Percentiles rank a stretch among this genome's conserved stretches.
Conservation (phyloP, 257 asterid species). For the Scutellaria baicalensis region DNA sequence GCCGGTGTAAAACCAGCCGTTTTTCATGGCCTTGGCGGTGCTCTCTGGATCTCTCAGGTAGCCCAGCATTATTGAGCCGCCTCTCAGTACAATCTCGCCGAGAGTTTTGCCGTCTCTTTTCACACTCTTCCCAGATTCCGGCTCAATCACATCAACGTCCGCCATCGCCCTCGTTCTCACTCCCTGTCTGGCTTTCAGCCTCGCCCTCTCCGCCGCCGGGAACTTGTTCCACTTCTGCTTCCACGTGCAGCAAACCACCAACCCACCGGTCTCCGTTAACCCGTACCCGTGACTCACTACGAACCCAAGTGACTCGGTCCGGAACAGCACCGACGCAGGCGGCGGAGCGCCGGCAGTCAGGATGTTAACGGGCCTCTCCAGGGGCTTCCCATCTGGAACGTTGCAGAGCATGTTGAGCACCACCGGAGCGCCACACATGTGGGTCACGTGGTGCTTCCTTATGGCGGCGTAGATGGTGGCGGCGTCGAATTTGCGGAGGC, state of each 20-base stretch:
- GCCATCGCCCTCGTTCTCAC: constrained; percentile 54
- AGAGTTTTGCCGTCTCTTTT: constrained; percentile 38
- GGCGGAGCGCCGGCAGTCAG: constrained; percentile 84
- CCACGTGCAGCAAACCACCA: constrained; percentile 55
- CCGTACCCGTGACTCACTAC: constrained; percentile 68
- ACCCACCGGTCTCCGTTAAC: constrained; percentile 73
- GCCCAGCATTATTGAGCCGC: constrained; percentile 56
- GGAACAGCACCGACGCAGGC: constrained; percentile 49
- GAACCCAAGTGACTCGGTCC: constrained; percentile 62
- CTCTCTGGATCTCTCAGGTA: constrained; percentile 56
- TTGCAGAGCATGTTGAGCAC: constrained; percentile 59
- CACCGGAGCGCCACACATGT: constrained; percentile 91
- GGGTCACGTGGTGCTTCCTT: constrained; percentile 43
- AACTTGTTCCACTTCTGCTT: constrained; percentile 50
- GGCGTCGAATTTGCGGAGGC: constrained; percentile 64
- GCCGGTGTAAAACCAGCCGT: constrained; percentile 80
- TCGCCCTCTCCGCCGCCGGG: constrained; percentile 57
- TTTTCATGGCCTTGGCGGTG: constrained; percentile 40
- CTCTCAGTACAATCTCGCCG: constrained; percentile 60
- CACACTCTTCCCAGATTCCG: constrained; percentile 42
- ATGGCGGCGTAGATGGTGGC: constrained; percentile 33
- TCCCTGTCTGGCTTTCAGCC: constrained; percentile 68
- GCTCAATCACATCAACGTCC: constrained; percentile 42
- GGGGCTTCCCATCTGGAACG: constrained; percentile 16
- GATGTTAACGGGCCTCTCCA: constrained; percentile 35